A percentile compares a stretch with the other conserved stretches of the same genome.
Conservation (phyloP, 2,329 filamentous ascomycete genomes). For the Alternaria sp. region DNA sequence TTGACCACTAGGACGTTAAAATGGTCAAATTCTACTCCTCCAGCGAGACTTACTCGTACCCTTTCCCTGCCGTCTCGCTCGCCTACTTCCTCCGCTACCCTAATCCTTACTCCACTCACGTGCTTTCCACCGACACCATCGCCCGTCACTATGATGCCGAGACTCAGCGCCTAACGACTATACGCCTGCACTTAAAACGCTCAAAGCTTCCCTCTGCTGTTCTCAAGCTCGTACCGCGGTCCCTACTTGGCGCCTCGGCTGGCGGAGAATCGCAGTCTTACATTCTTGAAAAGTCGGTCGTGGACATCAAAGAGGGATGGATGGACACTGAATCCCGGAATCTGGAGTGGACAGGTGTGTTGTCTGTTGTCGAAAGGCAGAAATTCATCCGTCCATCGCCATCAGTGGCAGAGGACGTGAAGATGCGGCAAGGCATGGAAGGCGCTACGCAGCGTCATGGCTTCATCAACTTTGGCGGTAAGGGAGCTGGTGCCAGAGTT, state of each 20-base stretch:
- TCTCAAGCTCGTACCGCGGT: conserved; percentile 76
- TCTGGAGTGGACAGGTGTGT: conserved; percentile 80
- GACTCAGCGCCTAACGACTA: conserved; percentile 79
- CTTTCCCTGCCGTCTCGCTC: conserved; percentile 84
- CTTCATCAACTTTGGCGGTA: conserved; percentile 41
- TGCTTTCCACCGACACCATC: conserved; percentile 84
- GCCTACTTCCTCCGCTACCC: conserved; percentile 91
- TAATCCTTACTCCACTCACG: conserved; percentile 83
- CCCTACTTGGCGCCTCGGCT: conserved; percentile 67
- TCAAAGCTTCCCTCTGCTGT: conserved; percentile 78
- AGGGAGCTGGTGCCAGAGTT: conserved; percentile 38
- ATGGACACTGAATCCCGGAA: conserved; percentile 85
- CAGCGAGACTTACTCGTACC: conserved; percentile 78
- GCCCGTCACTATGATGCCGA: conserved; percentile 73
- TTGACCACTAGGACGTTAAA: conserved; percentile 1
- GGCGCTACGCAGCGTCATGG: conserved; percentile 44
- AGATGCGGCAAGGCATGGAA: conserved; percentile 44
- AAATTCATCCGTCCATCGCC: conserved; percentile 65
- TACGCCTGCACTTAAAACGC: conserved; percentile 82
- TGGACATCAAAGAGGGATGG: conserved; percentile 81
- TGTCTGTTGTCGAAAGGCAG: conserved; percentile 80
- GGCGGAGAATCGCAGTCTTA: conserved; percentile 75
- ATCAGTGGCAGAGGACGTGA: conserved; percentile 33
- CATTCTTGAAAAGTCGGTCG: conserved; percentile 80
- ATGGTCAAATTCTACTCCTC: conserved; percentile 64